Evolutionary conservation across 169 alveolate species (phyloP), one percentile per base, ranked within the genome.

Genomic region (Babesia ovata): DNA sequence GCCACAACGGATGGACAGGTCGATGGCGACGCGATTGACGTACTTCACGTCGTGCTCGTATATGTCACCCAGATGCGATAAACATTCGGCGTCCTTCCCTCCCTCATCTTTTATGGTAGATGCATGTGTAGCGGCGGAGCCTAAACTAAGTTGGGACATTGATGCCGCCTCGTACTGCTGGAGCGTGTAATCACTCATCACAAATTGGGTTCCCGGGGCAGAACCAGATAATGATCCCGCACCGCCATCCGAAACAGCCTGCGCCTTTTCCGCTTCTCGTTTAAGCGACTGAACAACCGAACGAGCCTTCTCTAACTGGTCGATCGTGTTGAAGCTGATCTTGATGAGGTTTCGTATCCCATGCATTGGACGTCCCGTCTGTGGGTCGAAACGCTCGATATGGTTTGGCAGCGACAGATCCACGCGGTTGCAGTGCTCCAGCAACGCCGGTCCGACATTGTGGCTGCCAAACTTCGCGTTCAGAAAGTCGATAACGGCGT

Each of bases 21-120:
- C 99, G 70, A 98, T 96, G 70, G 95, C 86, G 21, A 95, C 98
- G 84, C 99, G 70, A 39, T 92, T 93, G 61, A 95, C 95, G 86
- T 97, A 97, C 56, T 90, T 94, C 21, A 97, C 98, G 91, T 97
- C 99, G 83, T 93, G 96, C 85, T 97, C 99, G 82, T 97, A 93
- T 21, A 96, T 87, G 48, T 96, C 99, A 14, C 88, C 90, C 28
- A 97, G 87, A 45, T 90, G 90, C 57, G 91, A 92, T 59, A 95
- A 14, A 28, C 63, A 52, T 14, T 52, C 57, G 10, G 33, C 21
- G 9, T 16, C 65, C 53, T 42, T 50, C 21, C 26, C 33, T 0
- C 33, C 44, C 12, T 58, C 66, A 0, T 67, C 76, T 6, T 17
- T 28, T 36, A 8, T 33, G 9, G n/a, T 19, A 24, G n/a, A 63